Percentiles rank a stretch among this genome's conserved stretches.
Conservation (phyloP, 805 yeast species). For the Wickerhamomyces bisporus region DNA sequence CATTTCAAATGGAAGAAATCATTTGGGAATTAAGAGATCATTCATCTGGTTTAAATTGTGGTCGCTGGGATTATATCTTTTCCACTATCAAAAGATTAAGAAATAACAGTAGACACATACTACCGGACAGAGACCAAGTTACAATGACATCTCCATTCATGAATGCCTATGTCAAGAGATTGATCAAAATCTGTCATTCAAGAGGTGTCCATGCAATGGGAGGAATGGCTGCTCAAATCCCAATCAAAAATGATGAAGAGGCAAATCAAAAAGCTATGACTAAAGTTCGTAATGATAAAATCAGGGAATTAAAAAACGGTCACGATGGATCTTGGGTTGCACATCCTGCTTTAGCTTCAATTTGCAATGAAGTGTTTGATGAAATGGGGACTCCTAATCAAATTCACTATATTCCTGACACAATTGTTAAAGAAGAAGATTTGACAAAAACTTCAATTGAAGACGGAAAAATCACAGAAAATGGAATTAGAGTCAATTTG, state of each 20-base stretch:
- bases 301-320: conserved; percentile 70
- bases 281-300: conserved; percentile 69
- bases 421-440: conserved; percentile 46
- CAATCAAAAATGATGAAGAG: conserved; percentile 65
- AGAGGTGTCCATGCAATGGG: conserved; percentile 86
- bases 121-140: conserved; percentile 75
- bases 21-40: conserved; percentile 72
- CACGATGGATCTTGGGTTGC: conserved; percentile 91
- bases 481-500: conserved; percentile 66
- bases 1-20: conserved; percentile 83
- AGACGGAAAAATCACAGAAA: conserved; percentile 58
- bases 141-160: conserved; percentile 81
- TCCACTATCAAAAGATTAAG: conserved; percentile 72
- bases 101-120: conserved; percentile 57
- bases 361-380: conserved; percentile 67
- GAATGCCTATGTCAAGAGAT: conserved; percentile 69
- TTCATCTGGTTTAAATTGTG: conserved; percentile 80
- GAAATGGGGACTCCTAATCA: conserved; percentile 84
- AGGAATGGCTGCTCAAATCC: conserved; percentile 88
- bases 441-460: conserved; percentile 61
- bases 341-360: conserved; percentile 75
- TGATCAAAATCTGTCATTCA: conserved; percentile 69
- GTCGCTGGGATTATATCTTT: conserved; percentile 87
- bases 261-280: conserved; percentile 63
- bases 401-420: conserved; percentile 44